Evolutionary conservation across 2,329 filamentous ascomycete species (phyloP), one percentile per base, ranked within the genome.

Genomic region (Chaetomiaceae sp.): DNA sequence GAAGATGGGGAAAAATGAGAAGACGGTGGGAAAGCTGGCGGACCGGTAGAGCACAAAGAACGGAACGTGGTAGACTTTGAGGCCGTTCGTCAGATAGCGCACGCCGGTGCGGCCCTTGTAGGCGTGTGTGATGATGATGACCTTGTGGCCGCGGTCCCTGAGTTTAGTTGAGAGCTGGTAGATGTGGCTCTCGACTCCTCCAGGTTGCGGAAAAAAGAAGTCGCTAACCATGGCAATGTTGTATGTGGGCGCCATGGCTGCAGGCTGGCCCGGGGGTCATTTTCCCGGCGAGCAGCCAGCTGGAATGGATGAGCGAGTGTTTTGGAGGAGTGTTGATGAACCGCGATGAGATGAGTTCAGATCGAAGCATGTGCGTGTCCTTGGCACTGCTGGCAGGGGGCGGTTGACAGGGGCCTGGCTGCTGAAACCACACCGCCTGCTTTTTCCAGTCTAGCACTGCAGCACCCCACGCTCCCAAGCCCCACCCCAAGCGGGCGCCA

Each of bases 181-280:
- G 64, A 99, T 97, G 73, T 99, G 94, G 71, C 90, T 95, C 75
- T 99, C 94, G 61, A 99, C 84, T 64, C 94, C 94, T 67, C 94
- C 91, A 48, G 94, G 92, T 67, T 97, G 92, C 14, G 94, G 94
- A 69, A 95, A 99, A 84, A 99, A 99, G 80, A 95, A 96, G 78
- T 99, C 94, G 81, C 92, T 91, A 70, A 96, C 89, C 94, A 99
- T 99, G 59, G 83, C 83, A 72, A 86, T 86, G 66, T 83, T 85
- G 71, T 85, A 86, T 29, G 79, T 81, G 59, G 76, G 76, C 63
- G 75, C 78, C 63, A 75, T 71, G 72, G 47, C 27, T 51, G 50
- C 40, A 37, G 54, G 23, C 22, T 9, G 20, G 17, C 7, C 11
- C 20, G 20, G 37, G 29, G 42, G 22, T 48, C 56, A 56, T 56